phyloP scores from a whole-genome alignment of 202 grass and related monocot species.

The Alloteropsis angusta region DNA sequence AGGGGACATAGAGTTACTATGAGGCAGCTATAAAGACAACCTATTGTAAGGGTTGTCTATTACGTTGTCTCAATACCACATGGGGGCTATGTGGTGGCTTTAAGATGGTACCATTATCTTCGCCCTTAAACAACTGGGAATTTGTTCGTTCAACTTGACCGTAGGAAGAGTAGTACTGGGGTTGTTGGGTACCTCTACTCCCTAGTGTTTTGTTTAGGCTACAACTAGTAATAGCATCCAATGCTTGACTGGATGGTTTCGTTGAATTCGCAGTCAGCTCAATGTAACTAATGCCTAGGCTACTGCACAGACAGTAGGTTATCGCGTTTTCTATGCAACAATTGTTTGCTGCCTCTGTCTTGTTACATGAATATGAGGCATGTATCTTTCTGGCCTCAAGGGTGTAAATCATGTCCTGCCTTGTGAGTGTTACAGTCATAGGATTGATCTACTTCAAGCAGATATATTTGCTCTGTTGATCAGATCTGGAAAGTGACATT shows the following conservation, averaged over 20 bases:
- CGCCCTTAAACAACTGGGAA: background rate
- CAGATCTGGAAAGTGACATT: background rate
- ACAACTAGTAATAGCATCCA: background rate
- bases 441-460: background rate
- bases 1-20: background rate
- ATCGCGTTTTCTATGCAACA: slow-evolving; percentile 17
- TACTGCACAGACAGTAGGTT: background rate
- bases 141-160: background rate
- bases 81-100: background rate
- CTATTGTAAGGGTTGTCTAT: background rate
- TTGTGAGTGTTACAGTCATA: background rate
- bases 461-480: background rate
- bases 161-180: slow-evolving; percentile 10
- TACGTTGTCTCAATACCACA: background rate
- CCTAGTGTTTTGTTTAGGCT: background rate
- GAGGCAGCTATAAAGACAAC: background rate
- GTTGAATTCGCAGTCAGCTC: background rate
- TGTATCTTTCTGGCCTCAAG: slow-evolving; percentile 2
- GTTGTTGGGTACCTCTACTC: background rate
- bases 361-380: slow-evolving; percentile 13
- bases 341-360: background rate
- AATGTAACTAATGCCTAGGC: background rate
- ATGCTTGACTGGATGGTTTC: slow-evolving; percentile 7
- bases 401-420: background rate
- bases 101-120: background rate